Conservation (phyloP, 1,284 basidiomycete genomes). For the Chiua sp. region DNA sequence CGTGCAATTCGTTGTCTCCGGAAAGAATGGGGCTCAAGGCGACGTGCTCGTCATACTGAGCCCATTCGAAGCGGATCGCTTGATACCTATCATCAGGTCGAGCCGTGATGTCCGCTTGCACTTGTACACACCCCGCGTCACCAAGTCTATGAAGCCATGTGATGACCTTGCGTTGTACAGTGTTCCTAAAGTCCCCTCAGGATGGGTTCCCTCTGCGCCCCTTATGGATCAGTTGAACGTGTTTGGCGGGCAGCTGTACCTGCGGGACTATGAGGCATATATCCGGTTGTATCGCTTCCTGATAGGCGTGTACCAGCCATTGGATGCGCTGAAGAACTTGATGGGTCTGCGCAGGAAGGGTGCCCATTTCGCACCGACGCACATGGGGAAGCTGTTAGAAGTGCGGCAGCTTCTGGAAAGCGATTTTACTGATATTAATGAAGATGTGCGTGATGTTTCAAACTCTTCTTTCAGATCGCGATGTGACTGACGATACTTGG, state of each 20-base stretch:
- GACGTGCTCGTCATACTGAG: slow-evolving; percentile 46
- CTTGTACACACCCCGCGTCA: slow-evolving; percentile 47
- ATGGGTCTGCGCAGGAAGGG: slow-evolving; percentile 47
- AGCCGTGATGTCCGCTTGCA: slow-evolving; percentile 45
- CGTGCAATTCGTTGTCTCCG: slow-evolving; percentile 50
- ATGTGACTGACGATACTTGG: not conserved
- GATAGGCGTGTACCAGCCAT: slow-evolving; percentile 37
- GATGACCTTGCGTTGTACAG: slow-evolving; percentile 45
- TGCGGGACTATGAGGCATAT: slow-evolving; percentile 38
- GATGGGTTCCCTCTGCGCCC: slow-evolving; percentile 23
- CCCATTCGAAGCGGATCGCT: slow-evolving; percentile 48
- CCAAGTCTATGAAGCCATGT: slow-evolving; percentile 41
- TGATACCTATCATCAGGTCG: slow-evolving; percentile 44
- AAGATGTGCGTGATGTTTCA: slow-evolving; percentile 7
- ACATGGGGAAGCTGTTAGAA: slow-evolving; percentile 49
- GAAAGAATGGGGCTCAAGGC: not conserved
- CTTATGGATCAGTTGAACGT: slow-evolving; percentile 45
- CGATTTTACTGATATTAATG: slow-evolving; percentile 26
- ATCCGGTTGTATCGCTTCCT: slow-evolving; percentile 40
- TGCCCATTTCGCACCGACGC: slow-evolving; percentile 41
- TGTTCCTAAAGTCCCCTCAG: slow-evolving; percentile 32
- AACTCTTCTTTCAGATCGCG: no score
- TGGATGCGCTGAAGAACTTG: slow-evolving; percentile 41
- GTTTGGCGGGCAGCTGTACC: slow-evolving; percentile 36
- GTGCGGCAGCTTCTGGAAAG: slow-evolving; percentile 34